Percentiles rank a stretch among this genome's conserved stretches.
phyloP scores from a whole-genome alignment of 2,329 filamentous ascomycete genomes.

The Hyphodiscus sp. region DNA sequence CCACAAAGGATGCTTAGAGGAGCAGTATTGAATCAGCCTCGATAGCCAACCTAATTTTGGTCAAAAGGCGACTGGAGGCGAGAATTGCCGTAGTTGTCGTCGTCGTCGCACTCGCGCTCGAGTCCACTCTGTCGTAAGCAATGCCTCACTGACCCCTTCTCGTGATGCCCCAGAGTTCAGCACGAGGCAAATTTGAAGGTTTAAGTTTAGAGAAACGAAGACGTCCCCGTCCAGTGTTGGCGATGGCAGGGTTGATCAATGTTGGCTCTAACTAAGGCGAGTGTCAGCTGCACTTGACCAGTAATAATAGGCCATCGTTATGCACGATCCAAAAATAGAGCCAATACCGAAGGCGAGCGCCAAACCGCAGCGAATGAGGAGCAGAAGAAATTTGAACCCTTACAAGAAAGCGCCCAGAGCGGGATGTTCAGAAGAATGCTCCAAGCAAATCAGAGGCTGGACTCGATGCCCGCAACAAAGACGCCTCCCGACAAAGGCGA shows the following conservation, averaged over 20 bases:
- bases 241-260: conserved; percentile 13
- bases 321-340: conserved; percentile 18
- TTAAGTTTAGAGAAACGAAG: conserved; percentile 13
- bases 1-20: conserved; percentile 18
- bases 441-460: conserved; percentile 12
- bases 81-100: conserved; percentile 10
- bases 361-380: conserved; percentile 13
- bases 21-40: conserved; percentile 11
- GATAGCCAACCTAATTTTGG: conserved; percentile 9
- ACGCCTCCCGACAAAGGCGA: conserved; percentile 12
- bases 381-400: conserved; percentile 8
- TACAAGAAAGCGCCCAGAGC: conserved; percentile 11
- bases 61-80: conserved; percentile 8
- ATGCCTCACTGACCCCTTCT: conserved; percentile 9
- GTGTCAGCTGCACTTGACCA: conserved; percentile 21
- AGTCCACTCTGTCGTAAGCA: conserved; percentile 4
- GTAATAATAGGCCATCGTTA: conserved; percentile 11
- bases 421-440: conserved; percentile 2
- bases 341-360: conserved; percentile 13
- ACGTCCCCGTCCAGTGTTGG: conserved; percentile 14
- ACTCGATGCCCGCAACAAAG: conserved; percentile 4
- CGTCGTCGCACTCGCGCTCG: conserved; percentile 2
- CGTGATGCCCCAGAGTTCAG: conserved; percentile 8
- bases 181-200: conserved; percentile 10
- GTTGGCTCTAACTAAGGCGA: conserved; percentile 15